Base-by-base conservation (phyloP, 305 asterid genomes). In the Fraxinus nigra region DNA sequence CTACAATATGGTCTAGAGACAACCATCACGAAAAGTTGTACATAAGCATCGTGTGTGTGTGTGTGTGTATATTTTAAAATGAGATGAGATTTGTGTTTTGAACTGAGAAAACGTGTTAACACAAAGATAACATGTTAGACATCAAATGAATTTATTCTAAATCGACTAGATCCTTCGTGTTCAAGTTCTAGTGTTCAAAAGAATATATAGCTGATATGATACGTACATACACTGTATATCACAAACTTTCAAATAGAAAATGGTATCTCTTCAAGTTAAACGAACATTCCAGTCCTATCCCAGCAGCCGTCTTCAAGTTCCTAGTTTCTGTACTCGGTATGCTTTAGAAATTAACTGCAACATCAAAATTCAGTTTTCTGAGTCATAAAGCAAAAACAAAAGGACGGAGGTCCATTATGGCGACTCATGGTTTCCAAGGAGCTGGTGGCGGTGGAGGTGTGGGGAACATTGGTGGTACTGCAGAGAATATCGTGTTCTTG, bases 371-470 rank as follows among this genome's bases (percentile, higher is more conserved):
- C 74, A 56, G 54, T 80, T 78, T 48, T 77, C 83, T 54, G 65
- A 81, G 84, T 86, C 86, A 85, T 85, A 79, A 78, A 33, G 34
- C 83, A 72, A 75, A 78, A 78, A 82, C 35, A 72, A 75, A 76
- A 76, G 9, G 80, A 75, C 20, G 70, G 13, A n/a, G 48, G 76
- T 11, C 28, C 10, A 26, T 67, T 28, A 28, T 10, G 33, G 35
- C 2, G 34, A 26, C 79, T 90, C 85, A 94, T 28, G 99, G 99
- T 85, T 86, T 96, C 99, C 99, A 96, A 4, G 99, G 98, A 65
- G 99, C 97, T 10, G 99, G 99, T 3, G 99, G 98, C 0, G 99
- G 99, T 3, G 99, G 99, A 11, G 98, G 93, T 10, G 94, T 91
- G 6, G 98, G 98, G 75, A 91, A 96, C 98, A 94, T 92, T 28